Percentiles rank a stretch among this genome's conserved stretches.
Evolutionary conservation across 1,139 yeast species (phyloP).

Genomic region (Debaryomyces udenii): DNA sequence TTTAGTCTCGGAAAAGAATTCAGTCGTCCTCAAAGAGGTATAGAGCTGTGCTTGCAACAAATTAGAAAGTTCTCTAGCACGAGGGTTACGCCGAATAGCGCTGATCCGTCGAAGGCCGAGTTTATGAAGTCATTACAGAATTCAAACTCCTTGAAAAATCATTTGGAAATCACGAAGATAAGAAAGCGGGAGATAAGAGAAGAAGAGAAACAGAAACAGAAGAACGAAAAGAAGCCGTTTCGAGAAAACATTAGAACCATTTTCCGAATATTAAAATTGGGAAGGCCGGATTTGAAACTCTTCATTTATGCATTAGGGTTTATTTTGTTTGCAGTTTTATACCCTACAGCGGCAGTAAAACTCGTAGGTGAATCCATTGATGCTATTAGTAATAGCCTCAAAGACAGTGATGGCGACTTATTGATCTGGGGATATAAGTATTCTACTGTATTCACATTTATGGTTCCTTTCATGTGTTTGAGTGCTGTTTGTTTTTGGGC

Average conservation of each 20-base stretch:
- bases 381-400: slow-evolving; percentile 40
- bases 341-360: slow-evolving; percentile 50
- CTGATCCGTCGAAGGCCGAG: slow-evolving; percentile 7
- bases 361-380: slow-evolving; percentile 52
- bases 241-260: slow-evolving; percentile 41
- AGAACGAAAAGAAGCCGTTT: slow-evolving; percentile 31
- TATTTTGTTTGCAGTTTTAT: slow-evolving; percentile 49
- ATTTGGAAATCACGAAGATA: slow-evolving; percentile 32
- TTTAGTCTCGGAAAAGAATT: too few species aligned
- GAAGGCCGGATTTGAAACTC: slow-evolving; percentile 43
- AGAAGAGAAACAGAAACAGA: slow-evolving; percentile 37
- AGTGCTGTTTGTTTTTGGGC: slow-evolving; percentile 56
- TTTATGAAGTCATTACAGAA: slow-evolving; percentile 15
- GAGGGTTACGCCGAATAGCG: slow-evolving; percentile 5
- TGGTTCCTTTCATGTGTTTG: slow-evolving; percentile 51
- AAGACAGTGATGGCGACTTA: slow-evolving; percentile 44
- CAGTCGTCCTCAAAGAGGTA: neutral
- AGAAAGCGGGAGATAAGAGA: slow-evolving; percentile 33
- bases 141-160: slow-evolving; percentile 31
- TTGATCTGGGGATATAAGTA: slow-evolving; percentile 52
- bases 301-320: slow-evolving; percentile 46
- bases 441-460: slow-evolving; percentile 42
- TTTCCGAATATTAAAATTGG: slow-evolving; percentile 40
- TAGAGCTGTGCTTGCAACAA: neutral
- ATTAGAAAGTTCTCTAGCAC: slow-evolving; percentile 7